Base-by-base conservation (phyloP, 2,329 filamentous ascomycete species). In the Acephala macrosclerotiorum region DNA sequence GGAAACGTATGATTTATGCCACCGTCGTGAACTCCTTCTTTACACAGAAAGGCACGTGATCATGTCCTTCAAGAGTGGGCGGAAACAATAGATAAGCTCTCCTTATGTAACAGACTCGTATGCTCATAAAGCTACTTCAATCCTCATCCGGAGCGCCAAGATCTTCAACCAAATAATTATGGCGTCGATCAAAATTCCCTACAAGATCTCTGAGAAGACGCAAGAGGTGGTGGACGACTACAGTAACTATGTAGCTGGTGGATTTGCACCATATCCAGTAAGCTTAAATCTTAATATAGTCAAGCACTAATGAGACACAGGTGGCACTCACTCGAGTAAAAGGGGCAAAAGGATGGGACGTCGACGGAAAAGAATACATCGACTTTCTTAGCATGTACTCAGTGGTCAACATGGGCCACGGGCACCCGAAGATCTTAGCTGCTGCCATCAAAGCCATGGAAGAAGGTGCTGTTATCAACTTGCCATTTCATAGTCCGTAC, bases 341-440 rank as follows among this genome's bases (percentile, higher is more conserved):
- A 33, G 60, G 49, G 0, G 26, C 62, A 3, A 59, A 60, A 56
- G 42, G 12, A 25, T 66, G 55, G 65, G 65, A 67, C 57, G 61
- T 67, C 42, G 65, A 67, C 45, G 65, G 61, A 36, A 67, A 67
- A 55, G 61, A 67, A 33, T 64, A 67, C 20, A 64, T 64, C 42
- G 61, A 67, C 33, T 67, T 67, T 36, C 36, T 67, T 2, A 20
- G 16, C 49, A 67, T 67, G 65, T 67, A 40, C 38, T 56, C 49
- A 4, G 65, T 58, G 16, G 58, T 63, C 12, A 67, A 67, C 35
- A 63, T 59, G 45, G 65, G 61, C 3, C 65, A 67, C 38, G 33
- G 51, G 18, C 61, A 67, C 38, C 65, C 65, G 9, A 64, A 67
- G 18, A 63, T 67, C 35, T 20, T 64, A 9, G 58, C 45, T 20